These are phyloP conservation scores for Scheffersomyces lignicola DNA, from an alignment of 1,139 yeast genomes.

Conservation along the genomic window DNA sequence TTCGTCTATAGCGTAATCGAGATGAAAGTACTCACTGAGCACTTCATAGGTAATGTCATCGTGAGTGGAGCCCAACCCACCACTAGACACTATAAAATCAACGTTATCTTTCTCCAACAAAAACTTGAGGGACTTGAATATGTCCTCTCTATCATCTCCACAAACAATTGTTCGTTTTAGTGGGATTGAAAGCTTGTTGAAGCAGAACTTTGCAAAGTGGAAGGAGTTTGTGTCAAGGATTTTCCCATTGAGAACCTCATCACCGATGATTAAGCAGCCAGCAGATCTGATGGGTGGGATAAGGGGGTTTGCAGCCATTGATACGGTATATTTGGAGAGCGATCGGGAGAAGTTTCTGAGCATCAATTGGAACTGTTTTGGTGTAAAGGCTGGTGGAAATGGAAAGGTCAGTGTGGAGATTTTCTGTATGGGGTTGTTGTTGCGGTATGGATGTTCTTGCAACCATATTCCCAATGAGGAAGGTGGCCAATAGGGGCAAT, in stretches of 20 bases:
- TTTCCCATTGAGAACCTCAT: slow-evolving; percentile 86
- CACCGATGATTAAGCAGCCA: slow-evolving; percentile 71
- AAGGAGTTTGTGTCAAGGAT: slow-evolving; percentile 77
- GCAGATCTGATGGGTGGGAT: slow-evolving; percentile 21
- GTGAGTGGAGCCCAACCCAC: slow-evolving; percentile 88
- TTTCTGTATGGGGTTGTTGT: background rate
- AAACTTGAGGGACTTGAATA: slow-evolving; percentile 50
- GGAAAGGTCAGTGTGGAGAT: slow-evolving; percentile 1
- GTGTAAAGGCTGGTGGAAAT: background rate
- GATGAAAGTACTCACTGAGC: slow-evolving; percentile 59
- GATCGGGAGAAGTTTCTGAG: slow-evolving; percentile 6
- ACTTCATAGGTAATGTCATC: slow-evolving; percentile 84
- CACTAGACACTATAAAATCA: slow-evolving; percentile 76
- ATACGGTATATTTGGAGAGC: background rate
- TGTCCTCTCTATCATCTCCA: slow-evolving; percentile 73
- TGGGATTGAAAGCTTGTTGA: slow-evolving; percentile 49
- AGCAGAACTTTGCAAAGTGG: slow-evolving; percentile 70
- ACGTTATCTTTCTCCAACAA: slow-evolving; percentile 46
- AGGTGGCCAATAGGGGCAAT: background rate
- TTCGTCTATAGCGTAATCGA: slow-evolving; percentile 52
- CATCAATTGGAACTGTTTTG: no score
- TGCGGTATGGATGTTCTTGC: slow-evolving; percentile 2
- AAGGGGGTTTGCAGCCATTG: background rate
- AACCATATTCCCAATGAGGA: background rate
- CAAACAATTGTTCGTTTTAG: slow-evolving; percentile 67